Conservation (phyloP, 805 yeast species). For the Yarrowia keelungensis region DNA sequence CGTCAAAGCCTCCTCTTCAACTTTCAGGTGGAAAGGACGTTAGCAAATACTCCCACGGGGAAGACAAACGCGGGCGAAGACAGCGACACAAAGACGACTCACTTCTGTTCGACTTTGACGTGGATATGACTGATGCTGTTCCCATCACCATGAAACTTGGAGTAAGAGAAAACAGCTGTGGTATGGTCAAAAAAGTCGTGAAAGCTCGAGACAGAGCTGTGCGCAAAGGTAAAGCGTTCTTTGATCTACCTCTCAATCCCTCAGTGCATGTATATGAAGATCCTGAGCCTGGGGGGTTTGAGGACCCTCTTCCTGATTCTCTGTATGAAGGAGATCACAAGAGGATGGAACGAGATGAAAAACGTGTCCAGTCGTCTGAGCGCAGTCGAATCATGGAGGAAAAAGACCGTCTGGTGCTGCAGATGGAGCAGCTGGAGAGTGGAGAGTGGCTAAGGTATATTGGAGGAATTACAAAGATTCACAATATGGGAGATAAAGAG, state of each 20-base stretch:
- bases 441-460: conserved; percentile 59
- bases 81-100: conserved; percentile 23
- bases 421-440: conserved; percentile 55
- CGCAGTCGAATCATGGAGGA: conserved; percentile 61
- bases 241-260: conserved; percentile 8
- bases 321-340: conserved; percentile 59
- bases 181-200: conserved; percentile 10
- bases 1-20: not conserved
- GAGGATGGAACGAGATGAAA: conserved; percentile 69
- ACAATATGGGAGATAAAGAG: conserved; percentile 55
- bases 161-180: conserved; percentile 12
- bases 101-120: conserved; percentile 17
- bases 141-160: conserved; percentile 3
- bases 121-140: conserved; percentile 16
- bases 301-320: conserved; percentile 59
- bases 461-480: conserved; percentile 58
- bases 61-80: conserved; percentile 17
- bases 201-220: not conserved
- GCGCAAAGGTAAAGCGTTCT: not conserved
- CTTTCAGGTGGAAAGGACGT: conserved; percentile 10
- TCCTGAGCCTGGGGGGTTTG: conserved; percentile 20
- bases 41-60: conserved; percentile 4
- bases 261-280: not conserved
- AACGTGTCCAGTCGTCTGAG: conserved; percentile 63
- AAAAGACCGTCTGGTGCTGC: conserved; percentile 56